A percentile compares a stretch with the other conserved stretches of the same genome.
phyloP scores from a whole-genome alignment of 495 filamentous ascomycete genomes.

The Penicillium verhagenii region DNA sequence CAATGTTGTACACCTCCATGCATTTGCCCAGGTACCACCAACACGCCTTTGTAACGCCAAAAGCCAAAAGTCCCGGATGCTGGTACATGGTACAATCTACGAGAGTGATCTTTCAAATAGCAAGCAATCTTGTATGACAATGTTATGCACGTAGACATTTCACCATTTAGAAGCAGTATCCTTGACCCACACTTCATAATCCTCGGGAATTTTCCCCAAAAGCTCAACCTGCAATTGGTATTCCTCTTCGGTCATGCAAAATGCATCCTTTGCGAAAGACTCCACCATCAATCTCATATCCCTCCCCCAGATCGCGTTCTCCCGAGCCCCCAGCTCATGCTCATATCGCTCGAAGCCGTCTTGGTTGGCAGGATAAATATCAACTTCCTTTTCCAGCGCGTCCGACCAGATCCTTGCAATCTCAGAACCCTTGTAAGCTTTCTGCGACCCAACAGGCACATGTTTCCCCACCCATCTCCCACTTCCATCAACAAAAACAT shows the following conservation, averaged over 20 bases:
- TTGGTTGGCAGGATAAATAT: background rate
- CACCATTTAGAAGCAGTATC: too few species aligned
- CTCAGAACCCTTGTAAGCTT: background rate
- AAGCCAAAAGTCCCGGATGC: too few species aligned
- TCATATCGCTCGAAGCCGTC: background rate
- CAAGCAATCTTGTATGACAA: conserved; percentile 21
- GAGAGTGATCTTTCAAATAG: conserved; percentile 24
- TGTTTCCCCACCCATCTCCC: background rate
- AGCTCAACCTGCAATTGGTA: background rate
- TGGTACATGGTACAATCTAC: conserved; percentile 1
- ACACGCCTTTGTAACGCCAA: too few species aligned
- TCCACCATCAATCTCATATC: background rate
- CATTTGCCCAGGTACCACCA: too few species aligned
- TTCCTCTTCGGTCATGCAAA: background rate
- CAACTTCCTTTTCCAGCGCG: background rate
- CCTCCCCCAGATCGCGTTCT: background rate
- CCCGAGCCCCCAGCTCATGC: background rate
- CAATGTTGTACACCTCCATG: too few species aligned
- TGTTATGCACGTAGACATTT: conserved; percentile 28
- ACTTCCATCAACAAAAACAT: background rate
- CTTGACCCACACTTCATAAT: background rate
- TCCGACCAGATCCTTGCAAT: background rate
- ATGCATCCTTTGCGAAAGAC: background rate
- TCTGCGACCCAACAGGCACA: background rate
- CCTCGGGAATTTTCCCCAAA: background rate